These are phyloP conservation scores for Neofusicoccum sp. DNA, from an alignment of 2,329 filamentous ascomycete genomes.

Conservation along the genomic window DNA sequence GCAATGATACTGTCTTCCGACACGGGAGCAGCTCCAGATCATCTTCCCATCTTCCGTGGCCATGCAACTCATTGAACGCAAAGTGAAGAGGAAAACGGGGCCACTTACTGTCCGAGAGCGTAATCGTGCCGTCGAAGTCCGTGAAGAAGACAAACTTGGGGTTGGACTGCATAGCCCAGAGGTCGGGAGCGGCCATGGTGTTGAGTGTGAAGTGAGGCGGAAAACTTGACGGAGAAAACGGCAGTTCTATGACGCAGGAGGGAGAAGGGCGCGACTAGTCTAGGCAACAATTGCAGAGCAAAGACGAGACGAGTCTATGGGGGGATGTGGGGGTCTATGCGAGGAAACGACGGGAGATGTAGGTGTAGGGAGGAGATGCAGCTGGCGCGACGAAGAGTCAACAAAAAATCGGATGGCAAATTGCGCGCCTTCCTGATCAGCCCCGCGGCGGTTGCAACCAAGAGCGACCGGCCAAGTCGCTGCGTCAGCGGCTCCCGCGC, in stretches of 20 bases:
- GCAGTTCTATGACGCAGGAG: background rate
- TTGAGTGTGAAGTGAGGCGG: background rate
- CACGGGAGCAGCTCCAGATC: constrained; percentile 13
- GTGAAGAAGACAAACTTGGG: constrained; percentile 98
- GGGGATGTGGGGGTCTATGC: background rate
- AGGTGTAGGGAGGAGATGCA: background rate
- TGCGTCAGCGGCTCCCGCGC: background rate
- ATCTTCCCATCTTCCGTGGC: background rate
- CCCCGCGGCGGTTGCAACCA: background rate
- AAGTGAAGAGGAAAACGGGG: constrained; percentile 14
- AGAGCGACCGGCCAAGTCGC: background rate
- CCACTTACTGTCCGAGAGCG: constrained; percentile 63
- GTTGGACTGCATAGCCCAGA: constrained; percentile 53
- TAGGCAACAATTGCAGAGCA: background rate
- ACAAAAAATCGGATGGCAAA: constrained; percentile 10
- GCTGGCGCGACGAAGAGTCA: background rate
- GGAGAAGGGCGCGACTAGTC: background rate
- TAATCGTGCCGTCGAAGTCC: constrained; percentile 97
- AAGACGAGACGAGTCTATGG: background rate
- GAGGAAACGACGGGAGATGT: background rate
- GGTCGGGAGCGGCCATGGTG: constrained; percentile 33
- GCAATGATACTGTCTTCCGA: too few relatives aligned
- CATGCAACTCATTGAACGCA: background rate
- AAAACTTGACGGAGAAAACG: background rate
- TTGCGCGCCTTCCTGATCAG: background rate